phyloP scores from a whole-genome alignment of 2,329 filamentous ascomycete species.

The Alternaria tenuissima region DNA sequence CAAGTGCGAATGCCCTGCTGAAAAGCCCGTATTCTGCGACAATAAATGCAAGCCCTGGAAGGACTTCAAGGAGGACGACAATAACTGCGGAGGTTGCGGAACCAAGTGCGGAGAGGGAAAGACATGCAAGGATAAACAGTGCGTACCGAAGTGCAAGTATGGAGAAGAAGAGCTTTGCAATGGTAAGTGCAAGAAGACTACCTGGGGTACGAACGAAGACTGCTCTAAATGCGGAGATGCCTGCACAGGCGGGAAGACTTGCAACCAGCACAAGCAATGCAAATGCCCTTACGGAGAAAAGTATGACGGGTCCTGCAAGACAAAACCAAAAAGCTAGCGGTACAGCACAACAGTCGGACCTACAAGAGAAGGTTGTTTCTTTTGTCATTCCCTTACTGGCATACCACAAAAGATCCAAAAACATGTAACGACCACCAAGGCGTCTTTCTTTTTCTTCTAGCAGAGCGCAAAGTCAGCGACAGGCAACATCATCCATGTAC shows the following conservation, averaged over 20 bases:
- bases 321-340: rapidly evolving
- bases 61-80: too few relatives aligned
- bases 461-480: background rate
- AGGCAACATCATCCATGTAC: background rate
- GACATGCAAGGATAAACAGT: too few relatives aligned
- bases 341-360: background rate
- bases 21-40: background rate
- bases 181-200: too few relatives aligned
- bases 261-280: background rate
- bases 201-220: too few relatives aligned
- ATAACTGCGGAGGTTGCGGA: too few relatives aligned
- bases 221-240: too few relatives aligned
- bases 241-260: too few relatives aligned
- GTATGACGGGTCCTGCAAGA: background rate
- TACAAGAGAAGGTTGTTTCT: background rate
- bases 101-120: too few relatives aligned
- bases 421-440: background rate
- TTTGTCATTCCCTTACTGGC: background rate
- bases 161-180: too few relatives aligned
- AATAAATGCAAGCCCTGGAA: too few relatives aligned
- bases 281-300: background rate
- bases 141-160: too few relatives aligned
- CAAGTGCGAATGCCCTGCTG: background rate
- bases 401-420: background rate
- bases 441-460: too few relatives aligned